Evolutionary conservation across 331 rosid genomes (phyloP).

Genomic region (Pyrus hybrid): DNA sequence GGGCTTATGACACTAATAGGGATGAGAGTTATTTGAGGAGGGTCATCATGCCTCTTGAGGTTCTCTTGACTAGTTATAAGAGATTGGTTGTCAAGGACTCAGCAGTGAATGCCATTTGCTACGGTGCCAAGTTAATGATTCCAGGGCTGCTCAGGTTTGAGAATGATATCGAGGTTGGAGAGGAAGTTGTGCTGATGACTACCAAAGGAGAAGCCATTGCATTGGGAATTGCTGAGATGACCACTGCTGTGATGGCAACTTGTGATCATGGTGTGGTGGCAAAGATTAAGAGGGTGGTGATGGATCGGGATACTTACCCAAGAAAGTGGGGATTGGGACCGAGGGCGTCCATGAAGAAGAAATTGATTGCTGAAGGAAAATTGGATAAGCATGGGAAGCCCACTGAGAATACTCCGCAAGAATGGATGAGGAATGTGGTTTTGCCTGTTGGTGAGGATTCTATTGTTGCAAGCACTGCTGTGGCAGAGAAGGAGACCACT

Average conservation of each 20-base stretch:
- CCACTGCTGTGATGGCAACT: constrained; percentile 88
- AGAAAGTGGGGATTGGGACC: constrained; percentile 83
- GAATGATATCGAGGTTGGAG: constrained; percentile 84
- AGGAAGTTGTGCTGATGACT: constrained; percentile 92
- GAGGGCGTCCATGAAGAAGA: constrained; percentile 60
- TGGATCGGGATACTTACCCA: constrained; percentile 92
- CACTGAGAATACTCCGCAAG: constrained; percentile 57
- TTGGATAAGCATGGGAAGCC: constrained; percentile 65
- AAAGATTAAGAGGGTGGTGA: constrained; percentile 89
- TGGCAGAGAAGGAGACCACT: constrained; percentile 10
- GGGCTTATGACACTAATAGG: constrained; percentile 59
- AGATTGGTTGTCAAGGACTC: constrained; percentile 92
- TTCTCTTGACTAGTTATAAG: constrained; percentile 54
- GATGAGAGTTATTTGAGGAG: constrained; percentile 84
- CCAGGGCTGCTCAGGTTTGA: constrained; percentile 86
- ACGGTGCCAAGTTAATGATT: constrained; percentile 94
- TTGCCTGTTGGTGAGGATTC: constrained; percentile 66
- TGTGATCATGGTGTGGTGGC: constrained; percentile 96
- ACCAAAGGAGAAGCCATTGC: constrained; percentile 94
- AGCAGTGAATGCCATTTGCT: constrained; percentile 89
- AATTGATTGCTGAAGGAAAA: constrained; percentile 47
- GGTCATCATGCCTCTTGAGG: constrained; percentile 66
- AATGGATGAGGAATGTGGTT: constrained; percentile 68
- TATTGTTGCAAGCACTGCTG: constrained; percentile 33
- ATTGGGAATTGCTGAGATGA: constrained; percentile 94